A percentile compares a stretch with the other conserved stretches of the same genome.
Conservation (phyloP, 108 stramenopile genomes). For the Stephanodiscus triporus region DNA sequence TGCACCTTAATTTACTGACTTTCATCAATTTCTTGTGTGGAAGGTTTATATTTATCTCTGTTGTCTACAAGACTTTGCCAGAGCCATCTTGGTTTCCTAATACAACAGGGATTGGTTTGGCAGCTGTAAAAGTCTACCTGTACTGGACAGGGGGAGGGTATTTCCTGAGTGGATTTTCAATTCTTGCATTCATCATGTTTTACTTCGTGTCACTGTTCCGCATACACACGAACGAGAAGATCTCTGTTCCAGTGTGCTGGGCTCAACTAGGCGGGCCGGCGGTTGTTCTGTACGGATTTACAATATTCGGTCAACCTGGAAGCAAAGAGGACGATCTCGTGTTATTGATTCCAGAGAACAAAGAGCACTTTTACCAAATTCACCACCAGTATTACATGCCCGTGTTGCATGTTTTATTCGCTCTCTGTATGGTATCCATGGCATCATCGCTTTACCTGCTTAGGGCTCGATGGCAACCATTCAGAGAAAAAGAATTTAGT, state of each 20-base stretch:
- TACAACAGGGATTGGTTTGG: slow-evolving; percentile 49
- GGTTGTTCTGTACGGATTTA: slow-evolving; percentile 44
- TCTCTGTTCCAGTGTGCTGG: slow-evolving; percentile 51
- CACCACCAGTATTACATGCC: slow-evolving; percentile 48
- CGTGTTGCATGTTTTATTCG: slow-evolving; percentile 34
- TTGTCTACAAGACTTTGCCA: slow-evolving; percentile 51
- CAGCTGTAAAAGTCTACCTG: slow-evolving; percentile 41
- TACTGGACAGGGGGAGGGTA: slow-evolving; percentile 46
- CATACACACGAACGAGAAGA: slow-evolving; percentile 44
- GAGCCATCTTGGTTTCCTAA: slow-evolving; percentile 52
- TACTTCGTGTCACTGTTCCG: slow-evolving; percentile 48
- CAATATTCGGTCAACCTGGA: slow-evolving; percentile 50
- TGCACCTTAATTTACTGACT: background rate
- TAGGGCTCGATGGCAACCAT: slow-evolving; percentile 24
- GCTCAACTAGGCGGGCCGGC: slow-evolving; percentile 51
- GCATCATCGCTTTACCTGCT: slow-evolving; percentile 40
- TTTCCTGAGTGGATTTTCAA: slow-evolving; percentile 30
- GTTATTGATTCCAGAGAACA: slow-evolving; percentile 27
- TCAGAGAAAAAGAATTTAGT: slow-evolving; percentile 45
- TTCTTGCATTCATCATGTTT: slow-evolving; percentile 38
- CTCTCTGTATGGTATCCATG: slow-evolving; percentile 42
- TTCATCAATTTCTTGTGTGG: background rate
- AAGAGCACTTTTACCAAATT: slow-evolving; percentile 25
- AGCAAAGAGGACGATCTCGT: slow-evolving; percentile 25
- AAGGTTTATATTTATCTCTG: slow-evolving; percentile 79